Evolutionary conservation across 1,284 basidiomycete species (phyloP), one percentile per base, ranked within the genome.

Genomic region (Volvariella volvacea): DNA sequence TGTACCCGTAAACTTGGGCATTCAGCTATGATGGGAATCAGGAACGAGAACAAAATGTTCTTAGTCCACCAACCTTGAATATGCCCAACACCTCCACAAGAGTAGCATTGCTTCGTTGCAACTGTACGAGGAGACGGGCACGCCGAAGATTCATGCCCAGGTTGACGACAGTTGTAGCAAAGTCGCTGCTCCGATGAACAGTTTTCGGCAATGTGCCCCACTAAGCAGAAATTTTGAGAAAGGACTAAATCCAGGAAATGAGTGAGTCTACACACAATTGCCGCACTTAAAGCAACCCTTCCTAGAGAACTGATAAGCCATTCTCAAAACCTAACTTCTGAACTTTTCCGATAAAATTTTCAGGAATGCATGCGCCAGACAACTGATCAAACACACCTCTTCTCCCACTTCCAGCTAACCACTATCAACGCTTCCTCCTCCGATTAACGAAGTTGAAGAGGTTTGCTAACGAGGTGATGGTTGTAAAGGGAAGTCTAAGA

Each of bases 151-250:
- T 94, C 91, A 60, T 94, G 92, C 19, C 90, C 91, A 12, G 89
- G 87, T 63, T 88, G 83, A 55, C 85, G 80, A 64, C 91, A 94
- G 64, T 93, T 94, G 71, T 92, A 94, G 71, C 91, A 94, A 49
- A 94, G 78, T 53, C 89, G 80, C 61, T 86, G 80, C 55, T 87
- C 84, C 50, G 87, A 88, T 44, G 88, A 77, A 64, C 91, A 94
- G 58, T 84, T 86, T 71, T 90, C 90, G 54, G 91, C 91, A 58
- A 92, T 87, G 66, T 93, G 91, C 42, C 89, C 91, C 59, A 92
- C 89, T 88, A 51, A 8, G 43, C 38, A 40, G 41, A 50, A 47
- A 48, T 45, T 47, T 51, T 43, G n/a, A 50, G 42, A 50, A 39
- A 38, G 40, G 44, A 6, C 6, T 6, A 28, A 28, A 28, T 12